A percentile compares a stretch with the other conserved stretches of the same genome.
phyloP scores from a whole-genome alignment of 768 basidiomycete species.

The Russula abietina region DNA sequence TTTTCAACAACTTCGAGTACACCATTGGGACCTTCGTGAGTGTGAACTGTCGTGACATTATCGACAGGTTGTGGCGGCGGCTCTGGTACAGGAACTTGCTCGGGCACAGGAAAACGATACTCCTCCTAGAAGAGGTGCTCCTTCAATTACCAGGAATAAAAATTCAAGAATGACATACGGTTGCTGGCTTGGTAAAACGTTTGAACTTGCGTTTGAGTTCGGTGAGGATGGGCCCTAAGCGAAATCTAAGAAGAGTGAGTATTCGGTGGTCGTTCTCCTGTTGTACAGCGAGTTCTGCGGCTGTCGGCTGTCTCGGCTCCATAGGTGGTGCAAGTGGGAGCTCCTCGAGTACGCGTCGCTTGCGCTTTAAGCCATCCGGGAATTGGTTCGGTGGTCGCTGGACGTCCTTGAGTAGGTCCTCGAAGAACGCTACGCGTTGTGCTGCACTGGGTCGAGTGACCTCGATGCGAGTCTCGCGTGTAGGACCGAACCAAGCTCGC shows the following conservation, averaged over 20 bases:
- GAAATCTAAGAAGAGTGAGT: conserved; percentile 77
- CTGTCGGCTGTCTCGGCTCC: conserved; percentile 75
- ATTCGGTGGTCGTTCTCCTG: conserved; percentile 74
- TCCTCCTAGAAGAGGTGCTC: conserved; percentile 51
- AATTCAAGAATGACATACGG: conserved; percentile 41
- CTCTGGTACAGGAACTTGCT: conserved; percentile 24
- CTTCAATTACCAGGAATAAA: background rate
- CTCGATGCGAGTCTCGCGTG: conserved; percentile 66
- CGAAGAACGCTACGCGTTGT: conserved; percentile 73
- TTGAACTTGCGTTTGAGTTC: conserved; percentile 92
- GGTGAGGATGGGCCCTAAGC: conserved; percentile 82
- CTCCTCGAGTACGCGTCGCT: conserved; percentile 77
- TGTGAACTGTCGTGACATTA: conserved; percentile 35
- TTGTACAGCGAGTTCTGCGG: conserved; percentile 75
- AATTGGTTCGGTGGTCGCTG: conserved; percentile 77
- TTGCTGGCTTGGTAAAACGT: conserved; percentile 75
- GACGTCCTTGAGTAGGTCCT: conserved; percentile 61
- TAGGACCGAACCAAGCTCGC: conserved; percentile 82
- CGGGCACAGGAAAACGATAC: conserved; percentile 48
- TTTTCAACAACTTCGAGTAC: conserved; percentile 41
- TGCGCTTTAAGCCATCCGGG: conserved; percentile 80
- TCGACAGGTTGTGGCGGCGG: conserved; percentile 29
- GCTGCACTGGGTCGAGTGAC: conserved; percentile 46
- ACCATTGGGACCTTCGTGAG: conserved; percentile 39
- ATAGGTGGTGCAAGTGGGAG: conserved; percentile 86